phyloP scores from a whole-genome alignment of 306 rosid genomes.

The Rosa persica region DNA sequence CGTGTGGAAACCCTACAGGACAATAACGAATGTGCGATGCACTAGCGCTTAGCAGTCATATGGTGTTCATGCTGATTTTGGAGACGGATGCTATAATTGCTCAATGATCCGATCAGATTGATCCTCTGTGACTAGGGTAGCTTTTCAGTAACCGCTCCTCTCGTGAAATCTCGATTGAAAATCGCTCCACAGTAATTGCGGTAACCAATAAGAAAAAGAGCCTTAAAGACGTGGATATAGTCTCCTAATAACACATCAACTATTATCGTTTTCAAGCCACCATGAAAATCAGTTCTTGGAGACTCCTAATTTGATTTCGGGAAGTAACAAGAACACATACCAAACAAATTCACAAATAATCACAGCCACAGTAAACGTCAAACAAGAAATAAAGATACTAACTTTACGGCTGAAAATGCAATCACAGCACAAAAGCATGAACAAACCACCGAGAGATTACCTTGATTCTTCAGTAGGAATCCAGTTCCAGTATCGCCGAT shows the following conservation, averaged over 20 bases:
- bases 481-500: conserved; percentile 92
- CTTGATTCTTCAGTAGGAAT: conserved; percentile 92
- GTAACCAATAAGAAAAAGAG: neutral
- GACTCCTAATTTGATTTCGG: too few relatives aligned
- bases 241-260: neutral
- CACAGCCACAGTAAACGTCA: neutral
- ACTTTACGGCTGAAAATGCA: neutral
- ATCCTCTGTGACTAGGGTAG: neutral
- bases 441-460: conserved; percentile 30
- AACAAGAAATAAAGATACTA: neutral
- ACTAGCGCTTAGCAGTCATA: neutral
- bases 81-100: neutral
- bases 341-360: neutral
- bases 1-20: neutral
- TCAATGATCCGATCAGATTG: neutral
- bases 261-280: neutral
- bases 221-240: neutral
- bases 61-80: neutral
- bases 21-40: neutral
- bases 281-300: neutral
- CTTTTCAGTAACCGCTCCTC: neutral
- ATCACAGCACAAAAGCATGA: neutral
- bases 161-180: neutral
- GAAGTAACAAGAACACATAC: neutral
- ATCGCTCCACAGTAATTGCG: neutral